These are phyloP conservation scores for Oropetium thomaeum DNA, from an alignment of 176 grass and related monocot species.

Conservation along the genomic window DNA sequence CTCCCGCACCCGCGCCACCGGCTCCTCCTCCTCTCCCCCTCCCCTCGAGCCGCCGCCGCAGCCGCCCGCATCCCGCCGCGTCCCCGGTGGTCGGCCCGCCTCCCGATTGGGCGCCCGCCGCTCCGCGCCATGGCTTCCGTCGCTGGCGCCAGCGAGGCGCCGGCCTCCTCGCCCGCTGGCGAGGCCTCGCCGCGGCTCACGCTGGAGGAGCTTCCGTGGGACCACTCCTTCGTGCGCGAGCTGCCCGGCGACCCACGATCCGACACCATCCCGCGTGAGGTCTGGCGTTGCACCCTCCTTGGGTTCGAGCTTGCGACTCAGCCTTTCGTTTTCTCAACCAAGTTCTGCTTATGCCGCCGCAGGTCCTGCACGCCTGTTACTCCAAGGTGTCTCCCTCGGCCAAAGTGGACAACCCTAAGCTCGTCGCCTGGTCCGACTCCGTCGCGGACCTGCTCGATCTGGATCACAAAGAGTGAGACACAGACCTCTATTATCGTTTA, in stretches of 20 bases:
- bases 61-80: background rate
- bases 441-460: slow-evolving; percentile 87
- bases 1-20: background rate
- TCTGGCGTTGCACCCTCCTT: background rate
- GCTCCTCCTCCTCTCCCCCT: background rate
- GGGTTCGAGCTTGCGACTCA: background rate
- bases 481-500: background rate
- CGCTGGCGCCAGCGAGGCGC: background rate
- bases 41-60: background rate
- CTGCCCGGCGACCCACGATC: slow-evolving; percentile 71
- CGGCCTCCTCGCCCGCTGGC: background rate
- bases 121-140: slow-evolving; percentile 34
- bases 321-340: background rate
- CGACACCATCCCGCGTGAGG: slow-evolving; percentile 60
- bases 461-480: slow-evolving; percentile 80
- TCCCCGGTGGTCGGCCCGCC: background rate
- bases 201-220: slow-evolving; percentile 84
- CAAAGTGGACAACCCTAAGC: slow-evolving; percentile 74
- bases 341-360: background rate
- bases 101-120: background rate
- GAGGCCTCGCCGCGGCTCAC: slow-evolving; percentile 10
- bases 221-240: slow-evolving; percentile 78
- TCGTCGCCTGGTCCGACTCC: slow-evolving; percentile 69
- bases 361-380: slow-evolving; percentile 83
- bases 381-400: slow-evolving; percentile 71